A percentile compares a stretch with the other conserved stretches of the same genome.
These are phyloP conservation scores for Thalia dealbata DNA, from an alignment of 176 grass and related monocot genomes.

Conservation along the genomic window DNA sequence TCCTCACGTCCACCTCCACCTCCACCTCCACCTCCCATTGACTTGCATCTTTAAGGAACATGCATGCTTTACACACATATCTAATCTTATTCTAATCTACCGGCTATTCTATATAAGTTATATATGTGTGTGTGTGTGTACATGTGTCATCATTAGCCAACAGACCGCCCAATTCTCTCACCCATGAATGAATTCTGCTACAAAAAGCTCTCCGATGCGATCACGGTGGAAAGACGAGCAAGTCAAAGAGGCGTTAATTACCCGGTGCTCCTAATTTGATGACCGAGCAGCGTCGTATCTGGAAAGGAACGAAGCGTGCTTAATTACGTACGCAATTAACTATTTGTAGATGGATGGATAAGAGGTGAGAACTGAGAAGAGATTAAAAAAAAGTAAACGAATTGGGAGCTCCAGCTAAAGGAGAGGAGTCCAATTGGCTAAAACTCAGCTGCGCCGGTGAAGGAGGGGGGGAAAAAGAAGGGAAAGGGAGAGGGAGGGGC, in stretches of 20 bases:
- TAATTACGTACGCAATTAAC: no score
- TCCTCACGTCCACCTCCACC: constrained; percentile 5
- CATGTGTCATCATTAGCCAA: neutral
- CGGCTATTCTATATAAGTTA: neutral
- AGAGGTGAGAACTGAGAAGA: no score
- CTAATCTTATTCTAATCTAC: no score
- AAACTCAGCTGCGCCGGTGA: neutral
- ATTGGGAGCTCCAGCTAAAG: no score
- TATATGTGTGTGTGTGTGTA: neutral
- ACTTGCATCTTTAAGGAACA: neutral
- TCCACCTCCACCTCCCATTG: constrained; percentile 14
- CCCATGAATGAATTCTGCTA: neutral
- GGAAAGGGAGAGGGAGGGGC: neutral
- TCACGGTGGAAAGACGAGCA: neutral
- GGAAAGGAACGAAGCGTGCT: no score
- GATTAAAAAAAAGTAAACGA: no score
- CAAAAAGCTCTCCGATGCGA: neutral
- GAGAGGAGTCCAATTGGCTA: no score
- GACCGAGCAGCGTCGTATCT: no score
- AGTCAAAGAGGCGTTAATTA: neutral
- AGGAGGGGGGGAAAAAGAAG: no score
- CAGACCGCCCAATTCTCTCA: neutral
- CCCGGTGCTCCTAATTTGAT: no score
- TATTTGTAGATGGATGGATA: no score
- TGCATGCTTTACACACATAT: neutral